Percentiles rank a stretch among this genome's conserved stretches.
phyloP scores from a whole-genome alignment of 148 eudicot genomes.

The Polygonum maritimum region DNA sequence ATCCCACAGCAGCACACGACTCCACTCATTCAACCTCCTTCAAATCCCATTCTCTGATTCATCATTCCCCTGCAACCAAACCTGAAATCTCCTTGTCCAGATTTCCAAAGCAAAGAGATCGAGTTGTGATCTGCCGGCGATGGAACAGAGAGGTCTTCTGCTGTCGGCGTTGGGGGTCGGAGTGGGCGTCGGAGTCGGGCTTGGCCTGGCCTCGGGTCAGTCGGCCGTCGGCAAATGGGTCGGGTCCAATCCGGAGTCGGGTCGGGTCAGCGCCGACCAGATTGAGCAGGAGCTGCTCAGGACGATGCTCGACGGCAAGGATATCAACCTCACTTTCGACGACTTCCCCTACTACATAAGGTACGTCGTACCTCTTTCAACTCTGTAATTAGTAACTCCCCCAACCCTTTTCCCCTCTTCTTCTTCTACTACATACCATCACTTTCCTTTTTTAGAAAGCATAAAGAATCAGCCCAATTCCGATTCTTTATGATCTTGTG shows the following conservation, averaged over 20 bases:
- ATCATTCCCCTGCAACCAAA: too few relatives aligned
- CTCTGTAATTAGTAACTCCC: background rate
- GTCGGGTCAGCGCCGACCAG: conserved; percentile 45
- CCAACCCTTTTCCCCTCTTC: background rate
- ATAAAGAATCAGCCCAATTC: too few relatives aligned
- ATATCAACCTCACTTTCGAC: conserved; percentile 45
- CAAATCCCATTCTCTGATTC: too few relatives aligned
- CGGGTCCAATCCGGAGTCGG: conserved; percentile 30
- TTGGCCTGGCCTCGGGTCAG: conserved; percentile 65
- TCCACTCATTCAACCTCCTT: too few relatives aligned
- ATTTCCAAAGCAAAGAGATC: too few relatives aligned
- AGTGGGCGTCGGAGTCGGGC: conserved; percentile 81
- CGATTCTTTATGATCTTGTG: background rate
- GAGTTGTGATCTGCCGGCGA: conserved; percentile 9
- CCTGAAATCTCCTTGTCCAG: too few relatives aligned
- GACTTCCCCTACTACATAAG: conserved; percentile 81
- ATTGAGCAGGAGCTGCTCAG: conserved; percentile 56
- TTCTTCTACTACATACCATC: background rate
- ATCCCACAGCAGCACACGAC: too few relatives aligned
- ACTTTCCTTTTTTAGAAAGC: too few relatives aligned
- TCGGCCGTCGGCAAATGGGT: conserved; percentile 54
- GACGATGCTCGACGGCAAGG: conserved; percentile 48
- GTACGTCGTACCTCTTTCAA: too few relatives aligned
- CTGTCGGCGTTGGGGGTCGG: conserved; percentile 86
- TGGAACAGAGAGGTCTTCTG: conserved; percentile 72